Conservation (phyloP, 1,139 yeast species). For the Kurtzmaniella natalensis region DNA sequence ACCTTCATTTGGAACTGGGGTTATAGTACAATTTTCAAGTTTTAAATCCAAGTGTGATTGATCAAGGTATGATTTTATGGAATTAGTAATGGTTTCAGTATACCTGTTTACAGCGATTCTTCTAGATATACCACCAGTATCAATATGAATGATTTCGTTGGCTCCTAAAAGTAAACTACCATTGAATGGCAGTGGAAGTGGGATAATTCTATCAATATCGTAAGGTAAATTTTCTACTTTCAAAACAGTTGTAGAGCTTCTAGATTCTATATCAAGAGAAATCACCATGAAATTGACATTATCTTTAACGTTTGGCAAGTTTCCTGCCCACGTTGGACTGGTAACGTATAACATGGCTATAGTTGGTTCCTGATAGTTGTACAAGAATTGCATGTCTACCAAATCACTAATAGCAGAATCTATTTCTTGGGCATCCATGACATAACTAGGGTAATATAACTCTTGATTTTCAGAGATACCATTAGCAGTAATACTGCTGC, state of each 20-base stretch:
- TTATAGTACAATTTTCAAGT: slow-evolving; percentile 54
- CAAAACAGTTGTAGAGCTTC: slow-evolving; percentile 63
- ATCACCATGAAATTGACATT: slow-evolving; percentile 58
- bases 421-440: slow-evolving; percentile 54
- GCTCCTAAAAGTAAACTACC: slow-evolving; percentile 73
- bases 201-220: slow-evolving; percentile 62
- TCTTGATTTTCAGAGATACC: slow-evolving; percentile 4
- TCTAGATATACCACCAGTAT: slow-evolving; percentile 70
- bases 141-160: slow-evolving; percentile 75
- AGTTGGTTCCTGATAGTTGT: slow-evolving; percentile 77
- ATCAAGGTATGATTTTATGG: slow-evolving; percentile 47
- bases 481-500: slow-evolving; percentile 5
- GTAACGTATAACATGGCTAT: slow-evolving; percentile 67
- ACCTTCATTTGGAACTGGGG: slow-evolving; percentile 44
- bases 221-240: slow-evolving; percentile 67
- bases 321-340: slow-evolving; percentile 73
- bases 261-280: slow-evolving; percentile 61
- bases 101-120: slow-evolving; percentile 65
- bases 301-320: slow-evolving; percentile 57
- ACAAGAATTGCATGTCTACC: slow-evolving; percentile 62
- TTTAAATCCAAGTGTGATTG: slow-evolving; percentile 48
- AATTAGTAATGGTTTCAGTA: slow-evolving; percentile 43
- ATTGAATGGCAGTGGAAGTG: slow-evolving; percentile 64
- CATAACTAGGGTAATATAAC: slow-evolving; percentile 48
- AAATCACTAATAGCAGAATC: slow-evolving; percentile 57